Evolutionary conservation across 139 green algal genomes (phyloP).

Genomic region (Yamagishiella unicocca): DNA sequence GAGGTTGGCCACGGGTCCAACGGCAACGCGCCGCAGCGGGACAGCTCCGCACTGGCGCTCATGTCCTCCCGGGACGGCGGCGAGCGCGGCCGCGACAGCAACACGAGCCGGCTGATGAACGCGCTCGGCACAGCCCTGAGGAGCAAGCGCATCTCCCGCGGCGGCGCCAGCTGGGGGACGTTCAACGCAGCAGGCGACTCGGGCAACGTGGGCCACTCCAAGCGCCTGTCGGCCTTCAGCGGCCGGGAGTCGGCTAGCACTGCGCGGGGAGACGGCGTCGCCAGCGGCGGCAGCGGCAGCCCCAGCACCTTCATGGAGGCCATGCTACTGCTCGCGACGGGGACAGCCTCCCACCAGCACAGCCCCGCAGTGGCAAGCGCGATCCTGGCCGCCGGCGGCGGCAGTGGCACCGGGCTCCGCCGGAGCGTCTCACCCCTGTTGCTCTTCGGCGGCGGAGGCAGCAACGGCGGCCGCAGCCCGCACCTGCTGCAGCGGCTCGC

Average conservation of each 20-base stretch:
- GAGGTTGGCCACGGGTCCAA: conserved; percentile 16
- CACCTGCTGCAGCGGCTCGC: not conserved
- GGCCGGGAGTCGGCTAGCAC: not conserved
- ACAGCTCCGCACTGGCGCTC: not conserved
- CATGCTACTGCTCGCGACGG: conserved; percentile 24
- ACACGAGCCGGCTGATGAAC: conserved; percentile 15
- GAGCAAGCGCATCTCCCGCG: conserved; percentile 9
- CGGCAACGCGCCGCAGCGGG: not conserved
- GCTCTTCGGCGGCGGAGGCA: not conserved
- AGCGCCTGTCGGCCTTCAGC: not conserved
- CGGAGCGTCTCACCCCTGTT: not conserved
- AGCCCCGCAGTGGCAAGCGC: not conserved
- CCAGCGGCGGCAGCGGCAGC: not conserved
- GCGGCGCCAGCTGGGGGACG: conserved; percentile 5
- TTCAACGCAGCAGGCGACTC: not conserved
- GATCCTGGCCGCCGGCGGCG: not conserved
- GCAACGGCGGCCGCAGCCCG: not conserved
- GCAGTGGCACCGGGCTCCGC: not conserved
- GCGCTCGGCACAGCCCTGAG: not conserved
- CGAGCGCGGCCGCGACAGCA: conserved; percentile 10
- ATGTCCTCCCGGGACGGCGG: not conserved
- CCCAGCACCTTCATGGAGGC: conserved; percentile 25
- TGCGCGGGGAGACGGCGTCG: not conserved
- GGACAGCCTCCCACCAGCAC: no score
- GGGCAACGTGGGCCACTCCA: not conserved